Evolutionary conservation across 2,329 filamentous ascomycete species (phyloP).

Genomic region (Aspergillus sclerotialis): DNA sequence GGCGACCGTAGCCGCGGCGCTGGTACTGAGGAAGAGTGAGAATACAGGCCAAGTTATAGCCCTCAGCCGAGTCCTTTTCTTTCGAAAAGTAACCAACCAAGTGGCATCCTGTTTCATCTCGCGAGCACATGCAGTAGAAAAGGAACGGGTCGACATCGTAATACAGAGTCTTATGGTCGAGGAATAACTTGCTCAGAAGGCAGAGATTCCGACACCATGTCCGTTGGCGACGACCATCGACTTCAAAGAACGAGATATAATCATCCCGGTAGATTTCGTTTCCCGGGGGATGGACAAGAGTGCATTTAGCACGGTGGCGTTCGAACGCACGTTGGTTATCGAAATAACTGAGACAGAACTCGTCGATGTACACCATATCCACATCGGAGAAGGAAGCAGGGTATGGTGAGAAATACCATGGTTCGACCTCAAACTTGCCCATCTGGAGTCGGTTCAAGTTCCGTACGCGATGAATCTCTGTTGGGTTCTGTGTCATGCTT

Average conservation of each 20-base stretch:
- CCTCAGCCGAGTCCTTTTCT: constrained; percentile 93
- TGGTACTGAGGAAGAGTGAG: constrained; percentile 94
- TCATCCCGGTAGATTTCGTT: constrained; percentile 96
- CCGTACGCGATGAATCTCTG: constrained; percentile 90
- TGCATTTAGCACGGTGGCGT: constrained; percentile 84
- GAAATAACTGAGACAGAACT: constrained; percentile 92
- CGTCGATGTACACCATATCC: constrained; percentile 92
- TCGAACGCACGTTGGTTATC: constrained; percentile 74
- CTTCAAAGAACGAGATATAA: constrained; percentile 91
- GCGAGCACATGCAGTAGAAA: constrained; percentile 95
- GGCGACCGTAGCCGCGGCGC: constrained; percentile 82
- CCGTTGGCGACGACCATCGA: constrained; percentile 92
- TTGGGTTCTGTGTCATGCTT: constrained; percentile 98
- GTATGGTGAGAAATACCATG: constrained; percentile 99
- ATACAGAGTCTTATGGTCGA: constrained; percentile 97
- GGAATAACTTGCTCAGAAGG: constrained; percentile 87
- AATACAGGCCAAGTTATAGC: constrained; percentile 98
- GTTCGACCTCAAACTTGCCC: constrained; percentile 83
- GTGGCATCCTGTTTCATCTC: constrained; percentile 84
- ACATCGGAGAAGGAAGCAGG: constrained; percentile 81
- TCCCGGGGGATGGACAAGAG: constrained; percentile 82
- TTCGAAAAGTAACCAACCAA: constrained; percentile 99
- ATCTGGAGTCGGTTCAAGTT: constrained; percentile 94
- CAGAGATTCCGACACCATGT: constrained; percentile 99
- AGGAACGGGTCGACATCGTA: constrained; percentile 97